Base-by-base conservation (phyloP, 1,284 basidiomycete species). In the Sphagnurus paluster region DNA sequence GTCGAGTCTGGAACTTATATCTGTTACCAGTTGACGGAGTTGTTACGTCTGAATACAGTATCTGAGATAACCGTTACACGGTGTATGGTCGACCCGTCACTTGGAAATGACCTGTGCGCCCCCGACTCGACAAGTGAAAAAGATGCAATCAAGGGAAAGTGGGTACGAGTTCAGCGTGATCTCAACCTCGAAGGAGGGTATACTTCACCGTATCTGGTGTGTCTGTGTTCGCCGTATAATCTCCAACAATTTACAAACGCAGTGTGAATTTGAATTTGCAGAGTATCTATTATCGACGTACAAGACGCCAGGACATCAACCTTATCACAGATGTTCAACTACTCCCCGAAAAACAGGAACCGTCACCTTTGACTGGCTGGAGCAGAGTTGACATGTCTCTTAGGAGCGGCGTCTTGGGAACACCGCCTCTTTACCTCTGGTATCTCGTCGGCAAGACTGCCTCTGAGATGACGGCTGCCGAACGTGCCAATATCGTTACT, bases 211-310 rank as follows among this genome's bases (percentile, higher is more conserved):
- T 81, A 69, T 52, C 61, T 87, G 56, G 84, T 85, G 49, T 42
- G 70, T 58, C 7, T 33, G 8, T 17, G 14, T 7, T 4, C 21
- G 42, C 4, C 39, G 36, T 48, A 19, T 50, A 29, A 11, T 37
- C 26, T 49, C 24, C 34, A 16, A n/a, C 26, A 34, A 20, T 41
- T 40, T 21, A 42, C n/a, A n/a, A n/a, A n/a, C n/a, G n/a, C n/a
- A 35, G 24, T 42, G 14, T 44, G 32, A 32, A 34, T 29, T 21
- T 42, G 55, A 49, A 29, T 32, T 50, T 32, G n/a, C 51, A 92
- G 79, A 81, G 87, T 58, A 64, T 94, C 3, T 93, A 87, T 64
- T 94, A 94, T 58, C 84, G 92, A 39, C 81, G 91, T 9, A 92
- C 91, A 5, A 77, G 90, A 36, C 79, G 90, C 25, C 78, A 85